A percentile compares a stretch with the other conserved stretches of the same genome.
Conservation (phyloP, 2,329 filamentous ascomycete species). For the Cladophialophora yegresii region DNA sequence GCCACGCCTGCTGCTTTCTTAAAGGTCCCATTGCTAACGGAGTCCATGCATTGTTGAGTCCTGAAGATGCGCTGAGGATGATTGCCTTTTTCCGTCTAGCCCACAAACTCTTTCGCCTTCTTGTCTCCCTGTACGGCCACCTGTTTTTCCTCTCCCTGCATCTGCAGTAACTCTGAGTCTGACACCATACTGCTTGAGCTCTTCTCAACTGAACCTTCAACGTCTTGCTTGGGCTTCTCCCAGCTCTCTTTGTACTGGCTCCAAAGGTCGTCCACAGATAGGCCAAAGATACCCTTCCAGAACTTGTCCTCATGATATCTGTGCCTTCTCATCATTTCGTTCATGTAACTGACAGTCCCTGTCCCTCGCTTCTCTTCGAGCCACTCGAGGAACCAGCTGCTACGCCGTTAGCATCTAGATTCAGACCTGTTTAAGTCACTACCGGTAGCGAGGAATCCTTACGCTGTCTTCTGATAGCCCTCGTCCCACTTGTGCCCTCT, state of each 20-base stretch:
- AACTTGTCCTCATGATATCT: slow-evolving; percentile 67
- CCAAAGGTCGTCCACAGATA: slow-evolving; percentile 70
- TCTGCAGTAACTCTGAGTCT: not conserved
- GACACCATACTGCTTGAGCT: slow-evolving; percentile 10
- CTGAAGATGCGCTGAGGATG: not conserved
- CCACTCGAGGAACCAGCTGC: slow-evolving; percentile 77
- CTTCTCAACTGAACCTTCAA: slow-evolving; percentile 12
- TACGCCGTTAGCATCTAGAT: not conserved
- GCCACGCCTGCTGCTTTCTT: not conserved
- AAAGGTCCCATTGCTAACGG: not conserved
- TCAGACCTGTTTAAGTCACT: not conserved
- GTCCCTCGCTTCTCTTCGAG: slow-evolving; percentile 67
- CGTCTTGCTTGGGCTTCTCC: slow-evolving; percentile 40
- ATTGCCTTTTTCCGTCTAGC: not conserved
- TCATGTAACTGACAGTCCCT: slow-evolving; percentile 62
- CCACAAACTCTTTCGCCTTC: slow-evolving; percentile 14
- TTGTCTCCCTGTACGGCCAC: slow-evolving; percentile 11
- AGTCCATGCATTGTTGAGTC: not conserved
- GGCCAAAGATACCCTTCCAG: slow-evolving; percentile 69
- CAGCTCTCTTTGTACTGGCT: slow-evolving; percentile 64
- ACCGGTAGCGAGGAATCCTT: not conserved
- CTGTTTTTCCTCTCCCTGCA: slow-evolving; percentile 8
- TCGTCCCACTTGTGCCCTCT: slow-evolving; percentile 70
- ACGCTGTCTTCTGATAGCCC: slow-evolving; percentile 83
- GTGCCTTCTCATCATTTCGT: slow-evolving; percentile 65